phyloP scores from a whole-genome alignment of 2,329 filamentous ascomycete species.

The Calonectria ilicicola region DNA sequence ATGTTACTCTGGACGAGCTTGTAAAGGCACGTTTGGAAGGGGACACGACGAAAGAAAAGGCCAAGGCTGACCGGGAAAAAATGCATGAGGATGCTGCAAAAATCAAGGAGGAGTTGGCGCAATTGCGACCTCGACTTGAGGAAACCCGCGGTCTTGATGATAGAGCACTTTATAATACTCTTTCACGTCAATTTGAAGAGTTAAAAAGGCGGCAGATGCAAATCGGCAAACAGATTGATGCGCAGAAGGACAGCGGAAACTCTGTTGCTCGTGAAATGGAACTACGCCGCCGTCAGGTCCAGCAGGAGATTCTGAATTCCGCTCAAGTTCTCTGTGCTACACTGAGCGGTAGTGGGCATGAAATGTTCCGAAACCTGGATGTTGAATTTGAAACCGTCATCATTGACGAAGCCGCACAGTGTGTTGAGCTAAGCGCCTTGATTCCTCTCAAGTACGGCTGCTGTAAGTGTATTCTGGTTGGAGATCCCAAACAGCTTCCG shows the following conservation, averaged over 20 bases:
- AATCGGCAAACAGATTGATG: slow-evolving; percentile 87
- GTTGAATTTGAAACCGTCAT: slow-evolving; percentile 99
- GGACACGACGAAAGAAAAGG: slow-evolving; percentile 69
- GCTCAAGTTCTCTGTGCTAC: slow-evolving; percentile 96
- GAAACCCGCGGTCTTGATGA: slow-evolving; percentile 70
- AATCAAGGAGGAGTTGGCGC: slow-evolving; percentile 80
- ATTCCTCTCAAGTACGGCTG: slow-evolving; percentile 98
- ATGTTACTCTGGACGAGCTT: slow-evolving; percentile 93
- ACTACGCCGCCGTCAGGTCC: slow-evolving; percentile 83
- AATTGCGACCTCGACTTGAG: slow-evolving; percentile 79
- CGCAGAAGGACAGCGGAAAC: slow-evolving; percentile 86
- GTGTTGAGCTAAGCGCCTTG: slow-evolving; percentile 94
- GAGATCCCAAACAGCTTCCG: slow-evolving; percentile 96
- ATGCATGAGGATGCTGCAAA: slow-evolving; percentile 74
- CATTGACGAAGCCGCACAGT: slow-evolving; percentile 98
- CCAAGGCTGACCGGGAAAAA: slow-evolving; percentile 67
- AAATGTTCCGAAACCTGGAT: slow-evolving; percentile 94
- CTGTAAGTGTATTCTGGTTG: slow-evolving; percentile 95
- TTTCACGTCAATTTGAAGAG: slow-evolving; percentile 83
- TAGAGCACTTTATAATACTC: slow-evolving; percentile 58
- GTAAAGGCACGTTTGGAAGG: slow-evolving; percentile 79
- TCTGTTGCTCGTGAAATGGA: slow-evolving; percentile 86
- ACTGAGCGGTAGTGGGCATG: slow-evolving; percentile 93
- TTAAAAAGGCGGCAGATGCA: slow-evolving; percentile 79
- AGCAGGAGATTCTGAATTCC: slow-evolving; percentile 90